Evolutionary conservation across 2,329 filamentous ascomycete genomes (phyloP), one percentile per base, ranked within the genome.

Genomic region (Podosphaera aphanis): DNA sequence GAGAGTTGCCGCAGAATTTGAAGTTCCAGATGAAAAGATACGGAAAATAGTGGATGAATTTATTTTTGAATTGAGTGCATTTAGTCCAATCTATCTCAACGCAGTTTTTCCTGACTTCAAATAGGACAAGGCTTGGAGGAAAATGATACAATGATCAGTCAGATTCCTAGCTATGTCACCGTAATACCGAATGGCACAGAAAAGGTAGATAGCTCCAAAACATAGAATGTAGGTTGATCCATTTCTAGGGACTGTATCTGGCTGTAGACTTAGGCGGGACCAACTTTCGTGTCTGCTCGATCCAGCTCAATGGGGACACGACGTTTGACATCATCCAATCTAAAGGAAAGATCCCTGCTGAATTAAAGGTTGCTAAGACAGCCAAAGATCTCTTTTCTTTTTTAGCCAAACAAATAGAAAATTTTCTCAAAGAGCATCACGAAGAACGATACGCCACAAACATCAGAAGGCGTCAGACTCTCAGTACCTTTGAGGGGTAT

Each of bases 231-330:
- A 37, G 15, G 10, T 46, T 45, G 51, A 44, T 55, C 48, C 33
- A 8, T 39, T 16, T 20, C 20, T 44, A 55, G 84, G 90, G 90
- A 42, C 69, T 94, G 35, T 98, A 94, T 65, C 77, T 98, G 59
- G 88, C 90, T 35, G 86, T 98, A 52, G 90, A 98, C 59, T 73
- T 98, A n/a, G 90, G 90, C 50, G 90, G 90, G 56, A 98, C 90
- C 52, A 98, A 98, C 66, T 93, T 95, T 64, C 81, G 90, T 55
- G 90, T 98, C 57, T 98, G 90, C 67, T 94, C 88, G 38, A 81
- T 98, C 57, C 74, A 83, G 55, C 70, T 98, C 49, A 86, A 93
- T 60, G 90, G 90, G 58, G 84, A 95, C 65, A 86, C 80, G 56
- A 94, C 85, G 47, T 95, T 94, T 68, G 83, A 83, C 62, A 74